These are phyloP conservation scores for Floccularia luteovirens DNA, from an alignment of 768 basidiomycete species.

Conservation along the genomic window DNA sequence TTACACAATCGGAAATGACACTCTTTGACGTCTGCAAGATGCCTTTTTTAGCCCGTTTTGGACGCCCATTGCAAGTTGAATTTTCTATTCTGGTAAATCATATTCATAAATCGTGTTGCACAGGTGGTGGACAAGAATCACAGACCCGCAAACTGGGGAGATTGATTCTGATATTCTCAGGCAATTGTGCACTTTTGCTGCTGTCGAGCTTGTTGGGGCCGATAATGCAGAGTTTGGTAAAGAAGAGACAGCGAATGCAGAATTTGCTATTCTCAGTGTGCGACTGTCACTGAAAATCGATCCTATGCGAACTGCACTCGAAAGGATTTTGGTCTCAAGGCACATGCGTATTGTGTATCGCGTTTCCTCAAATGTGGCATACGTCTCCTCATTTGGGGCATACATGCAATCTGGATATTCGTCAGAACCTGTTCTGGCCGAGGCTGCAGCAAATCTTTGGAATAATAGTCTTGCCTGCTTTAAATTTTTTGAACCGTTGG, in stretches of 20 bases:
- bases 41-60: background rate
- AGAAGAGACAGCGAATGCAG: background rate
- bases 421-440: conserved; percentile 1
- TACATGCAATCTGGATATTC: background rate
- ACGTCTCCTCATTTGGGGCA: too few relatives aligned
- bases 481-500: background rate
- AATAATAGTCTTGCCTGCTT: too few relatives aligned
- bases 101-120: too few relatives aligned
- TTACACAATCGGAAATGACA: background rate
- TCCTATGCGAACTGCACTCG: background rate
- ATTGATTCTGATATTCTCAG: too few relatives aligned
- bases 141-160: too few relatives aligned
- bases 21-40: background rate
- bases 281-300: background rate
- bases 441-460: background rate
- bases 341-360: background rate
- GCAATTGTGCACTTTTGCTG: too few relatives aligned
- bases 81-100: too few relatives aligned
- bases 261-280: background rate
- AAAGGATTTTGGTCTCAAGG: background rate
- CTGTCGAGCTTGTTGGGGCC: too few relatives aligned
- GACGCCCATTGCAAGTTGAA: background rate
- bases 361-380: too few relatives aligned
- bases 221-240: too few relatives aligned
- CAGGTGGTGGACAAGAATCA: too few relatives aligned